Conservation (phyloP, 169 alveolate genomes). For the Babesia bovis region DNA sequence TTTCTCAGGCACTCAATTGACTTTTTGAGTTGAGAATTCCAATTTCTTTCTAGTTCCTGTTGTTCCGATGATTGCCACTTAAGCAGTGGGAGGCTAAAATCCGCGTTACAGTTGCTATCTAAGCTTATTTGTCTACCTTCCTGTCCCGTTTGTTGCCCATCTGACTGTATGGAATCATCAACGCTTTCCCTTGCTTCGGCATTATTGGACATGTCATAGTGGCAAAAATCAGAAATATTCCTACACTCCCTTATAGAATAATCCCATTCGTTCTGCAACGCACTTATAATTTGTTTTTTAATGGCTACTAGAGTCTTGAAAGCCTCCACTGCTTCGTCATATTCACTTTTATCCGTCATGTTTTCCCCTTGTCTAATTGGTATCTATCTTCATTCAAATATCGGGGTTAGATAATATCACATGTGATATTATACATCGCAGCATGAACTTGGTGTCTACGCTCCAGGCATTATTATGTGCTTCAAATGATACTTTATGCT, state of each 20-base stretch:
- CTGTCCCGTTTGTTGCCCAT: background rate
- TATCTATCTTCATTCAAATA: too few species aligned
- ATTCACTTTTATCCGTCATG: background rate
- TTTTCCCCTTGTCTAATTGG: background rate
- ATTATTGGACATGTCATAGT: background rate
- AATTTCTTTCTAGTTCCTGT: conserved; percentile 1
- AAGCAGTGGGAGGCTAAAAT: background rate
- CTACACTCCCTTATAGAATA: conserved; percentile 45
- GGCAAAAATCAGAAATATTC: conserved; percentile 3
- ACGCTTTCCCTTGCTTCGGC: background rate
- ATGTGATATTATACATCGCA: too few species aligned
- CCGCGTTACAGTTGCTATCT: background rate
- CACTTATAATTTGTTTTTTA: conserved; percentile 31
- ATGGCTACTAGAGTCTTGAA: conserved; percentile 25
- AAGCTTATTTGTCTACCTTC: background rate
- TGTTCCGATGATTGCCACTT: conserved; percentile 26
- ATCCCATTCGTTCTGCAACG: conserved; percentile 24
- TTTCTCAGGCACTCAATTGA: conserved; percentile 7
- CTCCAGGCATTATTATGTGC: too few species aligned
- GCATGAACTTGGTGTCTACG: too few species aligned
- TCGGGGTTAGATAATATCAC: too few species aligned
- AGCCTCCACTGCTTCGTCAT: conserved; percentile 20
- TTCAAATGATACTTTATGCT: too few species aligned
- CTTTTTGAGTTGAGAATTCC: conserved; percentile 12
- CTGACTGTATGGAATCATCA: background rate